Conservation (phyloP, 164 flowering plant genomes). For the Stephania japonica region DNA sequence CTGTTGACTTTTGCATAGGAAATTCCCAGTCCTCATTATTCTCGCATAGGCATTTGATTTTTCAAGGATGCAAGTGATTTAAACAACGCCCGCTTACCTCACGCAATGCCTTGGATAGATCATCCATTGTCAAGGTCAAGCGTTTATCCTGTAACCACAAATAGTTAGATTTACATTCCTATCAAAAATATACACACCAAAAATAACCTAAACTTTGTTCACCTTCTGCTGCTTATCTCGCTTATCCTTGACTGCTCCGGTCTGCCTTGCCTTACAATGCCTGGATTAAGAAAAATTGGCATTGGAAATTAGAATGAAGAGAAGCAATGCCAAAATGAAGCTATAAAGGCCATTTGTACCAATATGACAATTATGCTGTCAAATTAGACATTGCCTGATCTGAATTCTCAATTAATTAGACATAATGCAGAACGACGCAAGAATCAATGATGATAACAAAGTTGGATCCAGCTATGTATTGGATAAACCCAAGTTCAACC, state of each 20-base stretch:
- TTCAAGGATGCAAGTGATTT: background rate
- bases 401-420: background rate
- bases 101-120: constrained; percentile 76
- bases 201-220: background rate
- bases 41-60: background rate
- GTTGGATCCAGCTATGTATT: background rate
- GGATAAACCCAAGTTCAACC: background rate
- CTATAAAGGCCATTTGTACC: background rate
- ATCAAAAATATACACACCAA: background rate
- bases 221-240: constrained; percentile 94
- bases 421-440: background rate
- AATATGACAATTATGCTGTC: too few species aligned
- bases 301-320: background rate
- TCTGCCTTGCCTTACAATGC: constrained; percentile 89
- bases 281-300: constrained; percentile 31
- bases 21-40: too few species aligned
- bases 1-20: background rate
- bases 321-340: background rate
- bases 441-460: too few species aligned
- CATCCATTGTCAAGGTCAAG: constrained; percentile 88
- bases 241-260: constrained; percentile 71
- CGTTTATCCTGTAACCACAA: constrained; percentile 75
- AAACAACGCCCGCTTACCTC: constrained; percentile 51
- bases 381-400: background rate
- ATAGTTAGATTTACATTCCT: constrained; percentile 9